phyloP scores from a whole-genome alignment of 139 green algal genomes.

The Tetradesmus obliquus region DNA sequence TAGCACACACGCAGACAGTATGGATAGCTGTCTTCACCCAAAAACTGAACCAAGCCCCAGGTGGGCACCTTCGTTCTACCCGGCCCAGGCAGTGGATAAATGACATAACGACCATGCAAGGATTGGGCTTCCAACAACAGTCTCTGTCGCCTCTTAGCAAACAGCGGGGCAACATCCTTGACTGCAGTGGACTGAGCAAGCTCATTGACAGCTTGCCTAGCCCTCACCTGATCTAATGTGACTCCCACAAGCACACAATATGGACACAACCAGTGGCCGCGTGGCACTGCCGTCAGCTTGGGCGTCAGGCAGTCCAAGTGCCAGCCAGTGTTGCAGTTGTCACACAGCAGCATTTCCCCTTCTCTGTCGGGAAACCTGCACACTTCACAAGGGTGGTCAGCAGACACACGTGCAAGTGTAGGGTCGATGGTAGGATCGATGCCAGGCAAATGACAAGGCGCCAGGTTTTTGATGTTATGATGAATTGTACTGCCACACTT shows the following conservation, averaged over 20 bases:
- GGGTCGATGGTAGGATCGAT: constrained; percentile 33
- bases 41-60: not conserved
- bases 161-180: not conserved
- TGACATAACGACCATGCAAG: constrained; percentile 10
- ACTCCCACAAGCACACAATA: constrained; percentile 11
- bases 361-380: constrained; percentile 30
- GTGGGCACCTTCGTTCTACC: not conserved
- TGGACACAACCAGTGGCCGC: constrained; percentile 51
- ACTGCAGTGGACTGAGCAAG: not conserved
- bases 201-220: not conserved
- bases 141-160: not conserved
- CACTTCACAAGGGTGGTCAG: not conserved
- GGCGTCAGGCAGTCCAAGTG: constrained; percentile 51
- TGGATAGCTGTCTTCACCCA: not conserved
- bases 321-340: constrained; percentile 49
- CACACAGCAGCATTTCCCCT: constrained; percentile 51
- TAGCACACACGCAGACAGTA: not conserved
- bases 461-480: not conserved
- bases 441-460: constrained; percentile 22
- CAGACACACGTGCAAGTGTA: not conserved
- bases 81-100: not conserved
- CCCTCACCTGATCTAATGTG: not conserved
- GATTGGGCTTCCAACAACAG: not conserved
- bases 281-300: constrained; percentile 25
- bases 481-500: not conserved